Evolutionary conservation across 805 yeast genomes (phyloP).

Genomic region (Teunomyces lycoperdinae): DNA sequence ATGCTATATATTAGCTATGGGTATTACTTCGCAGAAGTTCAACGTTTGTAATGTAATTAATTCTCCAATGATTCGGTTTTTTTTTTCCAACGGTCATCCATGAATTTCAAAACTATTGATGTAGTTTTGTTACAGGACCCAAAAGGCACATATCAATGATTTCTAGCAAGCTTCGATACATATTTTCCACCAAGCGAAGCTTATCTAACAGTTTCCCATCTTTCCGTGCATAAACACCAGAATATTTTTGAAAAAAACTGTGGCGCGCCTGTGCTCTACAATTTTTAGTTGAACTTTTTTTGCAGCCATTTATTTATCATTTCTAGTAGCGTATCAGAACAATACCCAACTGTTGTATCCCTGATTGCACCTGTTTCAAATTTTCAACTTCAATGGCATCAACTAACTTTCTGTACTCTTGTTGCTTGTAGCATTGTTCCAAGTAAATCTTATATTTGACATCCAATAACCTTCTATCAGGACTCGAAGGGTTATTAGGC

Average conservation of each 20-base stretch:
- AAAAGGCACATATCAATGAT: too few species aligned
- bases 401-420: slow-evolving; percentile 68
- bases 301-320: not conserved
- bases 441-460: slow-evolving; percentile 83
- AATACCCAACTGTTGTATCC: not conserved
- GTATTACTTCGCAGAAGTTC: too few species aligned
- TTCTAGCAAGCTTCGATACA: not conserved
- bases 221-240: slow-evolving; percentile 1
- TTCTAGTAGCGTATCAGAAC: not conserved
- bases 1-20: too few species aligned
- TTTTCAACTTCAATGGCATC: slow-evolving; percentile 41
- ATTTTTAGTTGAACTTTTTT: not conserved
- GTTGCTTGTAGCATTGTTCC: slow-evolving; percentile 84
- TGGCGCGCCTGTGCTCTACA: not conserved
- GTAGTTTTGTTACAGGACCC: too few species aligned
- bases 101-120: too few species aligned
- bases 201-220: not conserved
- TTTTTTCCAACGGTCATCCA: not conserved
- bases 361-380: slow-evolving; percentile 1
- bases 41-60: too few species aligned
- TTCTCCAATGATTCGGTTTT: not conserved
- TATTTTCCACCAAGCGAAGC: not conserved
- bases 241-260: slow-evolving; percentile 1
- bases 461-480: slow-evolving; percentile 68
- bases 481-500: slow-evolving; percentile 57